Percentiles rank a stretch among this genome's conserved stretches.
Conservation (phyloP, 331 rosid genomes). For the Quercus lobata region DNA sequence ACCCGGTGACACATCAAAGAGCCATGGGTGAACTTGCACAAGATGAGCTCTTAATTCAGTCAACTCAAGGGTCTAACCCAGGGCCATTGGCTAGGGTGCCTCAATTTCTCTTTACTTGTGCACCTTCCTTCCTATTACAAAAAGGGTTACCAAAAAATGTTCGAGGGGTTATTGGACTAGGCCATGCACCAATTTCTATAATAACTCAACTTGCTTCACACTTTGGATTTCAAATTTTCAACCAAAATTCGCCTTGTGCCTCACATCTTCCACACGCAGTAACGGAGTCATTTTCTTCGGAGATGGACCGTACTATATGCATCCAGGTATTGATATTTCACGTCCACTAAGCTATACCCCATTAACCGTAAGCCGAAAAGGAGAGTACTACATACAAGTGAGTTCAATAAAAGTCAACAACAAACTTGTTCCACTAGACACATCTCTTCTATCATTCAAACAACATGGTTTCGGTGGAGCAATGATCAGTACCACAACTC, state of each 20-base stretch:
- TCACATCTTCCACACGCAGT: conserved; percentile 3
- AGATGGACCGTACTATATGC: conserved; percentile 19
- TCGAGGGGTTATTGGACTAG: conserved; percentile 44
- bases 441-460: neutral
- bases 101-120: conserved; percentile 55
- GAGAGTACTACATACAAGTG: conserved; percentile 39
- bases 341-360: conserved; percentile 36
- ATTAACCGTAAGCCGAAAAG: conserved; percentile 23
- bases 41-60: conserved; percentile 32
- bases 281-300: conserved; percentile 45
- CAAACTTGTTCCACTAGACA: conserved; percentile 14
- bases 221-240: conserved; percentile 42
- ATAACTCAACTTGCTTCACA: conserved; percentile 41
- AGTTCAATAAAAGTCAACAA: conserved; percentile 34
- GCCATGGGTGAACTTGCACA: conserved; percentile 43
- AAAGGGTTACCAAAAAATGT: conserved; percentile 34
- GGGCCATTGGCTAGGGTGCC: conserved; percentile 29
- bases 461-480: conserved; percentile 14
- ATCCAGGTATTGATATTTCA: conserved; percentile 17
- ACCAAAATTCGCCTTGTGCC: conserved; percentile 41
- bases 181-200: conserved; percentile 37
- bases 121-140: conserved; percentile 33
- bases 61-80: conserved; percentile 12
- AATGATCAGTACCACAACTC: conserved; percentile 38
- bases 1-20: conserved; percentile 40